Evolutionary conservation across 169 alveolate species (phyloP).

Genomic region (Besnoitia besnoiti): DNA sequence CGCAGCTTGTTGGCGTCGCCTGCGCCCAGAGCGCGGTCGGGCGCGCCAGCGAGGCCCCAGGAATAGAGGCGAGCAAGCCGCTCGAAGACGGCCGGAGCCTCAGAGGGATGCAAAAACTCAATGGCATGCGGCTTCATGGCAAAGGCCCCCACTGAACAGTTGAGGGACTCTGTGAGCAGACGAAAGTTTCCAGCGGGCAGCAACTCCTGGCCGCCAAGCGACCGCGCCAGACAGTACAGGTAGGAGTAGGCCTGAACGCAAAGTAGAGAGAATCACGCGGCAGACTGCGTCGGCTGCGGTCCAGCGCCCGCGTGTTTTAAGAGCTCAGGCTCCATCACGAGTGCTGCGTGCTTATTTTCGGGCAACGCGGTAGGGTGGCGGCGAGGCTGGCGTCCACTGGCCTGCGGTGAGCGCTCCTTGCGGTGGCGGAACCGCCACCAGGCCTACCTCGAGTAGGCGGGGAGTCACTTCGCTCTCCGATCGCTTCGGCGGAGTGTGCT

Average conservation of each 20-base stretch:
- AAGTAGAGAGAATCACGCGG: not conserved
- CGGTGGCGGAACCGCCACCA: too few species aligned
- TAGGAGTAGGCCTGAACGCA: slow-evolving; percentile 46
- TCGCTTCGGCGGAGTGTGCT: not conserved
- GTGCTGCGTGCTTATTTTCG: too few species aligned
- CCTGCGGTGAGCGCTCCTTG: too few species aligned
- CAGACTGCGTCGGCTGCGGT: too few species aligned
- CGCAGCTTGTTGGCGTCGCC: too few species aligned
- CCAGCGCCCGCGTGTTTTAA: too few species aligned
- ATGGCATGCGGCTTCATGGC: not conserved
- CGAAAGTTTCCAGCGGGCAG: slow-evolving; percentile 55
- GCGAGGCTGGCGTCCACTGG: too few species aligned
- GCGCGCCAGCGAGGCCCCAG: too few species aligned
- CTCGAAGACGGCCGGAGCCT: not conserved
- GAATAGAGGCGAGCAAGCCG: too few species aligned
- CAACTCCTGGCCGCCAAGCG: slow-evolving; percentile 57
- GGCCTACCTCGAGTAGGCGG: not conserved
- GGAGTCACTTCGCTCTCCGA: not conserved
- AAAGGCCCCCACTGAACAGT: not conserved
- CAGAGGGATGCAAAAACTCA: not conserved
- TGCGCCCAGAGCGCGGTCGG: too few species aligned
- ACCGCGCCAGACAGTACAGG: slow-evolving; percentile 32
- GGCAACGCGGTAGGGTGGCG: too few species aligned
- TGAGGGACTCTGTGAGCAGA: slow-evolving; percentile 10
- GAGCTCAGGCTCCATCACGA: too few species aligned